phyloP scores from a whole-genome alignment of 1,139 yeast genomes.

The Blastobotrys serpentis region DNA sequence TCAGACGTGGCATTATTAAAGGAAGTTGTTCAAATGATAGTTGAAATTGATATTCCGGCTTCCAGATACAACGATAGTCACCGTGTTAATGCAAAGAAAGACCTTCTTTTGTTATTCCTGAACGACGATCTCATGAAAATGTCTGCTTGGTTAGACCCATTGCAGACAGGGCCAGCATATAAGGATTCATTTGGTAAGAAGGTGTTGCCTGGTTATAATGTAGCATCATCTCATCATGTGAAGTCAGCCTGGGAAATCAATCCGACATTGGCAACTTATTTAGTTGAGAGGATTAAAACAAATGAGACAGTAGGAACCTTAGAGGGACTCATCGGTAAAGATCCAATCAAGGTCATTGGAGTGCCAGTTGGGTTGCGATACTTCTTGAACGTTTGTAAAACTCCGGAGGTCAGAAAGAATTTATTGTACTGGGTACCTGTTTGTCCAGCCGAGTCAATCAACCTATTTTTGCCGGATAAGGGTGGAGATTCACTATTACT shows the following conservation, averaged over 20 bases:
- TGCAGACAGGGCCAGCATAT: constrained; percentile 46
- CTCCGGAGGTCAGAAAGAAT: constrained; percentile 30
- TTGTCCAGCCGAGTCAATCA: constrained; percentile 83
- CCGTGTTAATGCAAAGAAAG: constrained; percentile 44
- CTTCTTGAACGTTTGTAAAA: constrained; percentile 26
- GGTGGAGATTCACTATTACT: constrained; percentile 65
- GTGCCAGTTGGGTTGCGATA: constrained; percentile 65
- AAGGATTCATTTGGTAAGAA: constrained; percentile 26
- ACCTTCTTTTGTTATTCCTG: constrained; percentile 58
- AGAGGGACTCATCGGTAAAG: constrained; percentile 47
- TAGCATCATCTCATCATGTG: constrained; percentile 32
- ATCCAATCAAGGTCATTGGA: constrained; percentile 62
- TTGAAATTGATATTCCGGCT: constrained; percentile 18
- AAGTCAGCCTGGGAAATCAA: constrained; percentile 61
- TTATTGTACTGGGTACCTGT: constrained; percentile 74
- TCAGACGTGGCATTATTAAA: constrained; percentile 62
- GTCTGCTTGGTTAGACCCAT: constrained; percentile 77
- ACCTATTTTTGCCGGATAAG: constrained; percentile 75
- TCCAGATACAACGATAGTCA: constrained; percentile 11
- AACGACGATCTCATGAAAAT: constrained; percentile 73
- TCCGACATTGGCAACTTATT: constrained; percentile 71
- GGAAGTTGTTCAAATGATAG: constrained; percentile 25
- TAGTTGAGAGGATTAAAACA: constrained; percentile 57
- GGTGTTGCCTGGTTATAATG: constrained; percentile 18
- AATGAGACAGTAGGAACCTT: constrained; percentile 43